Percentiles rank a stretch among this genome's conserved stretches.
Evolutionary conservation across 257 asterid species (phyloP).

Genomic region (Solanum paucissectum): DNA sequence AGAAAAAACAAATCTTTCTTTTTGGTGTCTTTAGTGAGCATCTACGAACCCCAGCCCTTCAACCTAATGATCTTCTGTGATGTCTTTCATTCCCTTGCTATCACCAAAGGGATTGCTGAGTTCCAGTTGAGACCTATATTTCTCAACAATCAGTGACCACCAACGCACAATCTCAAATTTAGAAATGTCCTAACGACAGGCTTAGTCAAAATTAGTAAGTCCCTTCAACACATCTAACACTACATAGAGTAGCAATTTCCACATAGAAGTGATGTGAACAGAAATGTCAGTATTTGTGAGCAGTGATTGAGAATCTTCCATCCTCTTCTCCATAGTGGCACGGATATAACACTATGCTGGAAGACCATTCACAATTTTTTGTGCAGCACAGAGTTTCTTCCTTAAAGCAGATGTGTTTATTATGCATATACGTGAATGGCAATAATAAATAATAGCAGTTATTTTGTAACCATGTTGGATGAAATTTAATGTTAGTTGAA

Average conservation of each 20-base stretch:
- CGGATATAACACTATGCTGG: neutral
- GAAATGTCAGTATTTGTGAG: neutral
- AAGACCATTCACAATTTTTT: neutral
- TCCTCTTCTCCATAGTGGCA: neutral
- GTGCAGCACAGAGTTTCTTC: neutral
- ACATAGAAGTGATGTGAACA: neutral
- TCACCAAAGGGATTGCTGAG: neutral
- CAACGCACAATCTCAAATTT: neutral
- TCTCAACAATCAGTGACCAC: neutral
- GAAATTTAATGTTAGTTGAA: neutral
- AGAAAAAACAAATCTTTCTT: neutral
- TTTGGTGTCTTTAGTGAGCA: neutral
- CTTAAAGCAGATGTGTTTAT: neutral
- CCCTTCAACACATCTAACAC: neutral
- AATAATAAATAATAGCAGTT: neutral
- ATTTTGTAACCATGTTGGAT: neutral
- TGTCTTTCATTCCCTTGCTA: neutral
- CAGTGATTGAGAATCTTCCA: neutral
- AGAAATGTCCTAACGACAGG: neutral
- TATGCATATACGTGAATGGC: neutral
- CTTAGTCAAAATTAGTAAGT: neutral
- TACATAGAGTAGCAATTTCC: neutral
- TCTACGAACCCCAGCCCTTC: neutral
- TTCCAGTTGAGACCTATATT: neutral
- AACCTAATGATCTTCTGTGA: neutral